Base-by-base conservation (phyloP, 257 asterid species). In the Gentiana dahurica region DNA sequence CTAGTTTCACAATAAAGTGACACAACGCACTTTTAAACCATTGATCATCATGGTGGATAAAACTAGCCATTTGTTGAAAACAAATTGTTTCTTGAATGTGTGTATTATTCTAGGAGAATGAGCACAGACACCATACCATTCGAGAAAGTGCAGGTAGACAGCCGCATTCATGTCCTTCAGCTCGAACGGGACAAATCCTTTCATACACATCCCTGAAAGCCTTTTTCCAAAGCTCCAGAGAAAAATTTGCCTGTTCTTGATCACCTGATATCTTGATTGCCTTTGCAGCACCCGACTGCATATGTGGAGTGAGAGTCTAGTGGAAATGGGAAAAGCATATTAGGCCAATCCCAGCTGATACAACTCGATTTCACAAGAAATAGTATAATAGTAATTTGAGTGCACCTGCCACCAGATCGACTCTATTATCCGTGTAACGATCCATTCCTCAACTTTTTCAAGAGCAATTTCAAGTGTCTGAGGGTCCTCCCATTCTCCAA, bases 331-430 rank as follows among this genome's bases (percentile, higher is more conserved):
- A 13, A 41, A 55, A 35, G 43, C 32, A 24, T 1, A 37, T 32
- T 48, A 56, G 38, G 39, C 32, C n/a, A 43, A 36, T 24, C 24
- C 24, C 46, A 41, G 46, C 46, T 33, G 2, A 13, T 9, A 9
- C 6, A 41, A 41, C 9, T 41, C 9, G 0, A 41, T 5, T 41
- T 7, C 46, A 41, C 2, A 41, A 1, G 5, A 41, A 41, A 41
- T 41, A 41, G 46, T 5, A 41, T 24, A 24, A 24, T 24, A 24
- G 7, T 4, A 41, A 7, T 41, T 41, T 41, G 9, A 41, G 9
- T 39, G 46, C 5, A 86, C 93, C 96, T 87, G 96, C 96, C 96
- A 87, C 96, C 96, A 87, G 49, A 87, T 70, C 58, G 94, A 87
- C 81, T 87, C 94, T 24, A 84, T 71, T 55, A 82, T 80, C 63